Evolutionary conservation across 108 stramenopile species (phyloP).

Genomic region (Cyclostephanos tholiformis): DNA sequence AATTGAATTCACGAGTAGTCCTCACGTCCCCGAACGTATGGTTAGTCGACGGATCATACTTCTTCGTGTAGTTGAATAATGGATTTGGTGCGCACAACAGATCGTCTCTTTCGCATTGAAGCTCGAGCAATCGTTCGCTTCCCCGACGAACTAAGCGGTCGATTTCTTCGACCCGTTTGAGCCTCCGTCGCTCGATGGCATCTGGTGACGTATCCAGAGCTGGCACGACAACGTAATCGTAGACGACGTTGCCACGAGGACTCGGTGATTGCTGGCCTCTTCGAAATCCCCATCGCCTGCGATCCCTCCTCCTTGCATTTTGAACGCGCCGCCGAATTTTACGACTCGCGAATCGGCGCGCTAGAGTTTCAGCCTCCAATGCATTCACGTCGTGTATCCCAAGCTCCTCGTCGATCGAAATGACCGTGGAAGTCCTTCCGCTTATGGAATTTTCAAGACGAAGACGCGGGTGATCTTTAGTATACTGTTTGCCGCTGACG

Average conservation of each 20-base stretch:
- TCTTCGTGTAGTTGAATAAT: slow-evolving; percentile 79
- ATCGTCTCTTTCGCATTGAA: slow-evolving; percentile 86
- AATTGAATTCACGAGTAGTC: slow-evolving; percentile 70
- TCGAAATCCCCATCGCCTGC: slow-evolving; percentile 49
- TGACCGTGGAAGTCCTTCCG: slow-evolving; percentile 31
- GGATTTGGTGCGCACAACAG: slow-evolving; percentile 84
- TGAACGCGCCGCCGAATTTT: slow-evolving; percentile 11
- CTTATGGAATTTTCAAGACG: slow-evolving; percentile 7
- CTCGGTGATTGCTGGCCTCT: slow-evolving; percentile 19
- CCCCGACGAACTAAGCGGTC: slow-evolving; percentile 66
- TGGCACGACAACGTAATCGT: slow-evolving; percentile 43
- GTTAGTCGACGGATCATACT: slow-evolving; percentile 44
- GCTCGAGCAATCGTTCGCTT: slow-evolving; percentile 58
- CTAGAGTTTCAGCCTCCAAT: slow-evolving; percentile 40
- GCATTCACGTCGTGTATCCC: slow-evolving; percentile 43
- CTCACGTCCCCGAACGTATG: slow-evolving; percentile 41
- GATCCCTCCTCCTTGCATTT: slow-evolving; percentile 5
- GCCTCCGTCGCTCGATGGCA: slow-evolving; percentile 55
- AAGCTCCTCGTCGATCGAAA: slow-evolving; percentile 51
- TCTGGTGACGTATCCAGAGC: slow-evolving; percentile 44
- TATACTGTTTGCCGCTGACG: slow-evolving; percentile 70
- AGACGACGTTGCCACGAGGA: background rate
- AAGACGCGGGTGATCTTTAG: background rate
- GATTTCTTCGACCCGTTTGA: slow-evolving; percentile 75
- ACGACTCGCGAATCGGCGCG: slow-evolving; percentile 30